A percentile compares a stretch with the other conserved stretches of the same genome.
Evolutionary conservation across 768 basidiomycete species (phyloP).

Genomic region (Termitomyces sp.): DNA sequence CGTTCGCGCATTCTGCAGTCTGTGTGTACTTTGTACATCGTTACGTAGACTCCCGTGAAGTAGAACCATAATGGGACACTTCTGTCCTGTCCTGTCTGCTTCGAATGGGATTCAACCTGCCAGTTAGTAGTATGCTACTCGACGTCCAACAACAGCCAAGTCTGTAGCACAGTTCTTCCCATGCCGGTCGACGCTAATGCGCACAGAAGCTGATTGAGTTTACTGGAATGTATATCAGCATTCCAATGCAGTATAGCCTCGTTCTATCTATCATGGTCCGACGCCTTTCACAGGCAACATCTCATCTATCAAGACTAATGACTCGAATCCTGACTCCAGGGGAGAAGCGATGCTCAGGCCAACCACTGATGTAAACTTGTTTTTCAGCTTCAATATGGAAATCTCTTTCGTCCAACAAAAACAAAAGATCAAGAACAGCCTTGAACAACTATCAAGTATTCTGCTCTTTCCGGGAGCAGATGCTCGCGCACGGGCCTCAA

Average conservation of each 20-base stretch:
- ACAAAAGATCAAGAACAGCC: background rate
- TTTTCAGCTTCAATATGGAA: background rate
- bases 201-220: background rate
- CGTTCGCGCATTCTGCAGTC: no score
- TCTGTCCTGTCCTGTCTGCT: background rate
- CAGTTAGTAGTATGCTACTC: background rate
- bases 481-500: background rate
- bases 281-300: background rate
- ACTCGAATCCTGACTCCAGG: no score
- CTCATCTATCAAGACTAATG: no score
- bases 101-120: background rate
- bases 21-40: background rate
- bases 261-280: background rate
- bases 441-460: background rate
- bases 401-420: background rate
- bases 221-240: background rate
- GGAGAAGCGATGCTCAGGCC: background rate
- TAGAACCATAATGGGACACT: background rate
- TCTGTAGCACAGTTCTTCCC: background rate
- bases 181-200: background rate
- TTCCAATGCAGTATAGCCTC: background rate
- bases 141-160: background rate
- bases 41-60: background rate
- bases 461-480: no score
- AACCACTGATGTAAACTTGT: background rate